These are phyloP conservation scores for Coelastrella sp. DNA, from an alignment of 139 green algal genomes.

Conservation along the genomic window DNA sequence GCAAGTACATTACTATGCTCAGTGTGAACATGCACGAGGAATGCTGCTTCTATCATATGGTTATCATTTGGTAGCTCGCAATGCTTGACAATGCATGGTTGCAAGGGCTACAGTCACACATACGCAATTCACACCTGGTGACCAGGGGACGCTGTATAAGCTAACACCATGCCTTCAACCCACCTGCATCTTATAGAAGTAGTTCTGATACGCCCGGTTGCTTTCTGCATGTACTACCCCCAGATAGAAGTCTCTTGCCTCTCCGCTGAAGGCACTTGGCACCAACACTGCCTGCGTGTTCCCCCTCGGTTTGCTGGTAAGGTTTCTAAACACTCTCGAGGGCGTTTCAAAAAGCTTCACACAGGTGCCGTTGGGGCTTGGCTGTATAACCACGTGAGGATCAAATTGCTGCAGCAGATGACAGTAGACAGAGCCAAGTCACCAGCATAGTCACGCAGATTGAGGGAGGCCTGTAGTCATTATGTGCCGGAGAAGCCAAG, in stretches of 20 bases:
- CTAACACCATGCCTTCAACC: background rate
- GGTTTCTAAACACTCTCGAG: conserved; percentile 38
- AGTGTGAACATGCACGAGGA: too few species aligned
- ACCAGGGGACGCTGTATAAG: too few species aligned
- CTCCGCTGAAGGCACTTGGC: conserved; percentile 11
- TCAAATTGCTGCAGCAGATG: conserved; percentile 49
- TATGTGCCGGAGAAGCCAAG: too few species aligned
- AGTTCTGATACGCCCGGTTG: conserved; percentile 46
- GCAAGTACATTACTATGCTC: too few species aligned
- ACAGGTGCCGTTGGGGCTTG: conserved; percentile 46
- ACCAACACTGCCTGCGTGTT: conserved; percentile 51
- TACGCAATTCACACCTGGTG: too few species aligned
- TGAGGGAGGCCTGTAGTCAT: too few species aligned
- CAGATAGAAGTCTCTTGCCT: conserved; percentile 43
- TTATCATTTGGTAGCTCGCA: too few species aligned
- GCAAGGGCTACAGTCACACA: too few species aligned
- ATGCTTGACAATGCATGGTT: too few species aligned
- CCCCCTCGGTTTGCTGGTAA: conserved; percentile 43
- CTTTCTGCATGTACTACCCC: conserved; percentile 57
- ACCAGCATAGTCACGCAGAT: background rate
- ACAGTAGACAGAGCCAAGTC: too few species aligned
- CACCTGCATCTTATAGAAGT: conserved; percentile 66
- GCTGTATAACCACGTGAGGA: conserved; percentile 50
- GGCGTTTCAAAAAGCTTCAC: conserved; percentile 46
- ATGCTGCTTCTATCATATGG: too few species aligned